phyloP scores from a whole-genome alignment of 2,329 filamentous ascomycete genomes.

The Claviceps sorghi region DNA sequence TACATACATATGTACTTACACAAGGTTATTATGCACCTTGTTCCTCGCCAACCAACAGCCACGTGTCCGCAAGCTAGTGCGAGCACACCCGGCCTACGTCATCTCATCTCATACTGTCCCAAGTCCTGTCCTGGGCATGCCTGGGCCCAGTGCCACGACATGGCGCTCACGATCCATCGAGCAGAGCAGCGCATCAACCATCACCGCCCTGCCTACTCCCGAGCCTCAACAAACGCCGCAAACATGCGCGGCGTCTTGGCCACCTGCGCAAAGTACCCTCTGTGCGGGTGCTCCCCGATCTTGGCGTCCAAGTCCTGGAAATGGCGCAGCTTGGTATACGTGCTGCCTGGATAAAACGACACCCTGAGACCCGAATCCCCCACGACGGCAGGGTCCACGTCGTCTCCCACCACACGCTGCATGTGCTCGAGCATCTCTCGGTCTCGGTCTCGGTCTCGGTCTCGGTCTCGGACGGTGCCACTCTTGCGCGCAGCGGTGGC shows the following conservation, averaged over 20 bases:
- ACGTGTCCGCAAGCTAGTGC: too few species aligned
- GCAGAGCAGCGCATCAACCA: background rate
- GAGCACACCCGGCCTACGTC: too few species aligned
- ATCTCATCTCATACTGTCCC: too few species aligned
- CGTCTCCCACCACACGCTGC: slow-evolving; percentile 1
- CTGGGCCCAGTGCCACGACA: background rate
- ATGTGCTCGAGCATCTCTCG: slow-evolving; percentile 4
- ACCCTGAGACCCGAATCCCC: background rate
- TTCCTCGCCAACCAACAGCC: too few species aligned
- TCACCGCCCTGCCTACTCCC: background rate
- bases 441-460: too few species aligned
- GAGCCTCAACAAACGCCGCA: slow-evolving; percentile 5
- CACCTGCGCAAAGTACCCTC: slow-evolving; percentile 5
- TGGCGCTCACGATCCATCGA: background rate
- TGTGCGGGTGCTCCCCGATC: slow-evolving; percentile 1
- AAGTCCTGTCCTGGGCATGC: too few species aligned
- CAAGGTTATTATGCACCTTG: background rate
- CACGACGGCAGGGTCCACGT: background rate
- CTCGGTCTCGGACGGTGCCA: slow-evolving; percentile 1
- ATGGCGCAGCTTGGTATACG: background rate
- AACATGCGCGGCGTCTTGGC: slow-evolving; percentile 4
- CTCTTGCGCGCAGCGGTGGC: background rate
- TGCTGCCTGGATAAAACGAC: slow-evolving; percentile 4
- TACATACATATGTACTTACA: background rate
- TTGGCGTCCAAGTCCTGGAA: slow-evolving; percentile 3